Evolutionary conservation across 2,329 filamentous ascomycete genomes (phyloP), one percentile per base, ranked within the genome.

Genomic region (Lasiodiplodia sp.): DNA sequence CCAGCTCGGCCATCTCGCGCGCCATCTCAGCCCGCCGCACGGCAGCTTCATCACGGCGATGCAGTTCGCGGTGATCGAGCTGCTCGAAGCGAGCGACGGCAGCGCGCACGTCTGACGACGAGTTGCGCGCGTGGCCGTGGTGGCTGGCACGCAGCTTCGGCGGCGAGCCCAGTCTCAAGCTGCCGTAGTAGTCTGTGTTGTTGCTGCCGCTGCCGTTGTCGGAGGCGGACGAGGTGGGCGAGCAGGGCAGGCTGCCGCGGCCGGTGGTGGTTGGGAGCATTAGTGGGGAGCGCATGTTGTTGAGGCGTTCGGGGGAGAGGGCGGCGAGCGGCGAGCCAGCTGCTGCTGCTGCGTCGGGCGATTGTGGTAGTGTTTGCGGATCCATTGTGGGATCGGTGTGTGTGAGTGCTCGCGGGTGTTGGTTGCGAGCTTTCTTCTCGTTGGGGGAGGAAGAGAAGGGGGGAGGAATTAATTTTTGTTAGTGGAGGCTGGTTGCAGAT

Each of bases 81-180:
- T 84, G 87, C 81, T 93, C 92, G 79, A 93, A 92, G 78, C 92
- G 91, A 75, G 87, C 89, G 71, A 92, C 90, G 75, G 85, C 79
- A 51, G 81, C 82, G 49, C 77, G 77, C 18, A 81, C 79, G 34
- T 76, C 44, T 18, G 51, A 79, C 77, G 78, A 81, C 70, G 78
- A 77, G 69, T 76, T 80, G 38, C 79, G 74, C 23, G 74, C 70
- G 69, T 78, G 77, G 38, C 49, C 70, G 69, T 78, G 77, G 38
- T 62, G 28, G 56, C 72, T n/a, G 44, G 44, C 44, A 7, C 44
- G 72, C 16, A 71, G 44, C 31, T 63, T 51, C 44, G 60, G 62
- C n/a, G 58, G 67, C 40, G 75, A 44, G 49, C 81, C 60, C 14
- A 64, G 66, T 57, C 64, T 57, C 75, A 67, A 62, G 52, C 5